Conservation (phyloP, 305 asterid species). For the Solanum hybrid region DNA sequence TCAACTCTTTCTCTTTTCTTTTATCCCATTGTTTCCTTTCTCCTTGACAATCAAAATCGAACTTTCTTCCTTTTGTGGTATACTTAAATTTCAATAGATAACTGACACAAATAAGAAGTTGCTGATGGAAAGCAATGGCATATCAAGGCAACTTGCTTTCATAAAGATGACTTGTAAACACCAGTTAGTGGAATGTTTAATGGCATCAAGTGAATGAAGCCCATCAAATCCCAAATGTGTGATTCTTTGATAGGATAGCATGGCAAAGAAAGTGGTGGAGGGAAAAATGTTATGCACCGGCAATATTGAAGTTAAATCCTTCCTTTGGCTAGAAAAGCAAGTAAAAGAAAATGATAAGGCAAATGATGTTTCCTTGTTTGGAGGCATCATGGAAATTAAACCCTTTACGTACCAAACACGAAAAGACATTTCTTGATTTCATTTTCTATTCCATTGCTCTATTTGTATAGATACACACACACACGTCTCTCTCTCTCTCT, state of each 20-base stretch:
- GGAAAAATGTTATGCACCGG: background rate
- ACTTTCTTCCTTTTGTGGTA: background rate
- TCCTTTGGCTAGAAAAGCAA: background rate
- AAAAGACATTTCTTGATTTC: background rate
- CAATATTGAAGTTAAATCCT: conserved; percentile 5
- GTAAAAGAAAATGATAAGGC: background rate
- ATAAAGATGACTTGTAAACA: background rate
- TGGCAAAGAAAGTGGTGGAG: background rate
- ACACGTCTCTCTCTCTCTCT: background rate
- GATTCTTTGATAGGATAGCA: background rate
- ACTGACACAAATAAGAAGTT: background rate
- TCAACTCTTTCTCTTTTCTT: background rate
- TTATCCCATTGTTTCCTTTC: background rate
- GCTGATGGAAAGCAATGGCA: background rate
- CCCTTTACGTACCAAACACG: background rate
- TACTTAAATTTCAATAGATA: background rate
- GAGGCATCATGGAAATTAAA: conserved; percentile 1
- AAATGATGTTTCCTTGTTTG: background rate
- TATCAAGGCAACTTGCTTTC: background rate
- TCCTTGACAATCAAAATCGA: background rate
- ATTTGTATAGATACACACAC: background rate
- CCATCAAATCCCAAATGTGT: background rate
- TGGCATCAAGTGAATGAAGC: background rate
- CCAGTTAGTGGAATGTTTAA: background rate
- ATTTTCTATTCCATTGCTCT: background rate